Evolutionary conservation across 1,284 basidiomycete species (phyloP), one percentile per base, ranked within the genome.

Genomic region (Vanrija sp.): DNA sequence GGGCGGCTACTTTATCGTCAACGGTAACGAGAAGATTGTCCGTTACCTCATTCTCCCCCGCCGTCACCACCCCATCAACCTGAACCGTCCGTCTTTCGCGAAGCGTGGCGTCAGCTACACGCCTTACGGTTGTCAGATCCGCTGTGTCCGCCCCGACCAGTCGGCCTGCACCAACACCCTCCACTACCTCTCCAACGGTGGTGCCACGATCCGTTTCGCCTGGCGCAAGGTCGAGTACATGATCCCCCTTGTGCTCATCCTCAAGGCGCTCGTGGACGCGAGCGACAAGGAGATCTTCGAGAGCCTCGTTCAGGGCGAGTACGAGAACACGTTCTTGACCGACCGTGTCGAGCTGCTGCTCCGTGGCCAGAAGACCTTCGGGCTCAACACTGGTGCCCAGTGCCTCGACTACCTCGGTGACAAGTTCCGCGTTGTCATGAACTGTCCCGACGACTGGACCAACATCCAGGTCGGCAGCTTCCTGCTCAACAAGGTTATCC

Each of bases 171-270:
- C 96, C 51, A 98, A 98, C 78, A 92, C 90, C 16, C 83, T 98
- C 39, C 96, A 99, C 75, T 99, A 98, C 75, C 86, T 98, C 38
- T 88, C 91, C 18, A 97, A 96, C 70, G 96, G 96, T 44, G 94
- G 87, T 63, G 89, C 94, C 14, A 98, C 94, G 79, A 78, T 98
- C 21, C 86, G 96, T 19, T 98, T 98, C 80, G 92, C 86, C 70
- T 98, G 91, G 92, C 81, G 94, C 52, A 99, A 98, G 78, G 91
- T 96, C 72, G 96, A 99, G 82, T 99, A 97, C 78, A 94, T 98
- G 72, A 91, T 98, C 44, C 96, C 96, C 5, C 88, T 98, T 72
- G 93, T 98, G 85, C 85, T 99, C 60, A 83, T 98, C 66, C 83
- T 99, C 65, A 98, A 98, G 73, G 94, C 94, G 34, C 84, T 98